Evolutionary conservation across 345 rosid genomes (phyloP).

Genomic region (Ailanthus altissimus): DNA sequence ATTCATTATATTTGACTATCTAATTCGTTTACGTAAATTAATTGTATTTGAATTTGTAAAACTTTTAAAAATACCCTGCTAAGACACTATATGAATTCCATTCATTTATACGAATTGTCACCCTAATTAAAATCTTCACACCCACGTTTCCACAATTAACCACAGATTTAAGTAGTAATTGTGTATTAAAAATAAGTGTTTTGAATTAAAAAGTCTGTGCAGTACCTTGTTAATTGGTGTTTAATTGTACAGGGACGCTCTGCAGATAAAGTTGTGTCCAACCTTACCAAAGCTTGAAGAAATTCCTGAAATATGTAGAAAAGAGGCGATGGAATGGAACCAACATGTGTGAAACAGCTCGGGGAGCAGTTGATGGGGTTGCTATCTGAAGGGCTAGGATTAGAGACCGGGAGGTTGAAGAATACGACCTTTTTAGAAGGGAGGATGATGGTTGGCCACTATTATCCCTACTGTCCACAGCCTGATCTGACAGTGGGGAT

Average conservation of each 20-base stretch:
- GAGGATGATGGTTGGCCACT: slow-evolving; percentile 45
- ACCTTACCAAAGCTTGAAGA: slow-evolving; percentile 14
- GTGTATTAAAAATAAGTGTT: too few species aligned
- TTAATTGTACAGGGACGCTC: slow-evolving; percentile 41
- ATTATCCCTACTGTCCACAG: slow-evolving; percentile 57
- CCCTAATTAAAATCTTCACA: too few species aligned
- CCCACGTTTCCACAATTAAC: too few species aligned
- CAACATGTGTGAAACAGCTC: slow-evolving; percentile 20
- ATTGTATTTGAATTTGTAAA: too few species aligned
- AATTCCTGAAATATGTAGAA: slow-evolving; percentile 46
- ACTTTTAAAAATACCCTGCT: too few species aligned
- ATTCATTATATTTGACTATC: too few species aligned
- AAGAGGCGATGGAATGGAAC: slow-evolving; percentile 47
- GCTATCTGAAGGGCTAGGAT: slow-evolving; percentile 48
- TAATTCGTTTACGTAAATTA: too few species aligned
- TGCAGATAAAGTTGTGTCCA: slow-evolving; percentile 38
- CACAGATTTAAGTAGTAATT: too few species aligned
- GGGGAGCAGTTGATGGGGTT: slow-evolving; percentile 42
- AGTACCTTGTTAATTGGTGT: too few species aligned
- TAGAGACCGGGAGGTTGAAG: slow-evolving; percentile 33
- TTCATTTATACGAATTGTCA: too few species aligned
- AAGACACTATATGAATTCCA: too few species aligned
- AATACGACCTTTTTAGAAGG: slow-evolving; percentile 36
- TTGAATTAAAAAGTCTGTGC: too few species aligned
- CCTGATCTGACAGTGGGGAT: slow-evolving; percentile 53